Conservation (phyloP, 129 eudicot species). For the Helianthus tuberosus region DNA sequence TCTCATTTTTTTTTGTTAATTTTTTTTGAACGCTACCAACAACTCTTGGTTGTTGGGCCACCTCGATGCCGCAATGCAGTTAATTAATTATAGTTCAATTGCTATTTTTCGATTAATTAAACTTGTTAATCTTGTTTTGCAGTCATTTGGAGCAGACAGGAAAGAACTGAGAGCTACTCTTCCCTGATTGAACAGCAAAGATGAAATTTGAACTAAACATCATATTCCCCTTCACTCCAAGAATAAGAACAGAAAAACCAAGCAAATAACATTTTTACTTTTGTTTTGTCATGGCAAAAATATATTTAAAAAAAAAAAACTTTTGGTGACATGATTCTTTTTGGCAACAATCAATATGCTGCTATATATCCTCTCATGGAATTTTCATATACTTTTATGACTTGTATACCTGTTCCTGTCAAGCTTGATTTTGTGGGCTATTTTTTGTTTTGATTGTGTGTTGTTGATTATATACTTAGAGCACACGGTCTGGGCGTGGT, state of each 20-base stretch:
- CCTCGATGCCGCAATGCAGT: neutral
- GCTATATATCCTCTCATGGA: constrained; percentile 6
- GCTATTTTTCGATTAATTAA: neutral
- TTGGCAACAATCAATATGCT: constrained; percentile 22
- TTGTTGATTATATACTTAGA: neutral
- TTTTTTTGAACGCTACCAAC: neutral
- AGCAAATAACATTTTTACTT: constrained; percentile 21
- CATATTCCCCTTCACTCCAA: constrained; percentile 11
- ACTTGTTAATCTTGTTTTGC: constrained; percentile 32
- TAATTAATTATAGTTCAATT: neutral
- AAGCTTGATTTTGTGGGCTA: neutral
- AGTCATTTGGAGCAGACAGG: constrained; percentile 90
- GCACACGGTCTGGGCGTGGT: too few relatives aligned
- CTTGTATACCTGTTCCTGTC: constrained; percentile 17
- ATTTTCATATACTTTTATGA: neutral
- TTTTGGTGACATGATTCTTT: constrained; percentile 32
- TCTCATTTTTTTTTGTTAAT: neutral
- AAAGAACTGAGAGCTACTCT: constrained; percentile 77
- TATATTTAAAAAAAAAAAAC: neutral
- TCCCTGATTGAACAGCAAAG: constrained; percentile 48
- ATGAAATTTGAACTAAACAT: neutral
- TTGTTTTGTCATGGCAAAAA: constrained; percentile 20
- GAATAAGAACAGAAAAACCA: constrained; percentile 33
- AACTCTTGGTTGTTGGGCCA: neutral
- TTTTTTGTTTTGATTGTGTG: neutral